Percentiles rank a stretch among this genome's conserved stretches.
Conservation (phyloP, 2,329 filamentous ascomycete species). For the Phyllachora maydis region DNA sequence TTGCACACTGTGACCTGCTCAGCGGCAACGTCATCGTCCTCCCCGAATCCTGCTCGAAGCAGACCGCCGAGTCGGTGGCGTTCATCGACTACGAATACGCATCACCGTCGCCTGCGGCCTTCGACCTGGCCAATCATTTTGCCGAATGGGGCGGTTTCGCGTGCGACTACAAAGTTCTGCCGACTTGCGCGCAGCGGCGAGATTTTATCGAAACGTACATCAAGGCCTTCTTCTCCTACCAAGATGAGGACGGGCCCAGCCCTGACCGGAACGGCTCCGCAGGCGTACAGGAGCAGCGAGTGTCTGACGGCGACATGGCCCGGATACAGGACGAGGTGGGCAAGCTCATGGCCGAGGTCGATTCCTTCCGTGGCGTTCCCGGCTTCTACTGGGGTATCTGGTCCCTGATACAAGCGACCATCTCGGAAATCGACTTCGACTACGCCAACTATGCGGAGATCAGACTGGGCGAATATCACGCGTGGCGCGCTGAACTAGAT, state of each 20-base stretch:
- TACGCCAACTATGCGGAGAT: constrained; percentile 81
- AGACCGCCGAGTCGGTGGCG: constrained; percentile 32
- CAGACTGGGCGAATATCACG: constrained; percentile 78
- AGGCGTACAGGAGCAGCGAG: constrained; percentile 27
- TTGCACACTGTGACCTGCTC: constrained; percentile 90
- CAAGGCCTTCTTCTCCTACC: constrained; percentile 42
- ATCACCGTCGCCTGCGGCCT: constrained; percentile 80
- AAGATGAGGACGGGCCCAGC: constrained; percentile 13
- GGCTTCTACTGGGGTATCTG: constrained; percentile 89
- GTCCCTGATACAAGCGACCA: constrained; percentile 84
- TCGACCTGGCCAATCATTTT: constrained; percentile 95
- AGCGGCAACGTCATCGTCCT: constrained; percentile 89
- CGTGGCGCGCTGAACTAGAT: constrained; percentile 59
- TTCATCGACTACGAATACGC: constrained; percentile 99
- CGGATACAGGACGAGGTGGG: constrained; percentile 47
- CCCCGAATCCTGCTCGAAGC: constrained; percentile 14
- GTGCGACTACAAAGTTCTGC: constrained; percentile 72
- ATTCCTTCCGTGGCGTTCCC: constrained; percentile 71
- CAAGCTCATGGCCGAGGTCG: constrained; percentile 60
- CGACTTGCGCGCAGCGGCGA: constrained; percentile 54
- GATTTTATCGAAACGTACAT: constrained; percentile 77
- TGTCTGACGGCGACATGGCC: no score
- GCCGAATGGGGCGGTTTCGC: constrained; percentile 96
- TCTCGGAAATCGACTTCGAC: constrained; percentile 92
- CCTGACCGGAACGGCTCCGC: no score